Base-by-base conservation (phyloP, 2,329 filamentous ascomycete genomes). In the Diaporthe humulicola region DNA sequence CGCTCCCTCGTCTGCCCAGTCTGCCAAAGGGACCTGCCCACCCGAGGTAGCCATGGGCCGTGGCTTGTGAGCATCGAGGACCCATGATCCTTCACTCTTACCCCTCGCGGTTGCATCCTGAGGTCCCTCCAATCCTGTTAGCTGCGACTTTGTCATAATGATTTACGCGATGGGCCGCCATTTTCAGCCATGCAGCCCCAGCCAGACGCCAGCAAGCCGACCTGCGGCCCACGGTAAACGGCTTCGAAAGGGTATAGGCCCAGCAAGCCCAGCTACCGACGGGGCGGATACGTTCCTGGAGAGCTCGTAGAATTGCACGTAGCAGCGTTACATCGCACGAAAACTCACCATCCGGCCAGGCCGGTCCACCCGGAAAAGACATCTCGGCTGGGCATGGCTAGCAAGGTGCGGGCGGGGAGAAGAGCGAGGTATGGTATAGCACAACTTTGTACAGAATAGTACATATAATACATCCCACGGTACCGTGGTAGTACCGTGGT, bases 271-370 rank as follows among this genome's bases (percentile, higher is more conserved):
- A 50, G 42, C 30, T 67, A 52, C 45, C 64, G 64, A 52, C 45
- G 22, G 22, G 14, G 64, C 17, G 64, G 64, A 67, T 52, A n/a
- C n/a, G 61, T 67, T 67, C 61, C 61, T 67, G 61, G 17, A n/a
- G 45, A 30, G 30, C 61, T 5, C 45, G 42, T 38, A 14, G 42
- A 52, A 33, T 38, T 36, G 22, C 36, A 36, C 45, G 45, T 36
- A 25, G 61, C 61, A 67, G 45, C 6, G 61, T 67, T 36, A 52
- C 61, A 67, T 67, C 61, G 61, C 17, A 36, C 42, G 42, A n/a
- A 7, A n/a, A 50, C 22, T 67, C 42, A 30, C 61, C 42, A 12
- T 50, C 45, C 61, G 61, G 42, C 61, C 45, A 67, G 61, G 61
- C 61, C 61, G 45, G 22, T n/a, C 61, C 22, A 25, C 28, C n/a